Conservation (phyloP, 805 yeast genomes). For the Blastobotrys chiropterorum region DNA sequence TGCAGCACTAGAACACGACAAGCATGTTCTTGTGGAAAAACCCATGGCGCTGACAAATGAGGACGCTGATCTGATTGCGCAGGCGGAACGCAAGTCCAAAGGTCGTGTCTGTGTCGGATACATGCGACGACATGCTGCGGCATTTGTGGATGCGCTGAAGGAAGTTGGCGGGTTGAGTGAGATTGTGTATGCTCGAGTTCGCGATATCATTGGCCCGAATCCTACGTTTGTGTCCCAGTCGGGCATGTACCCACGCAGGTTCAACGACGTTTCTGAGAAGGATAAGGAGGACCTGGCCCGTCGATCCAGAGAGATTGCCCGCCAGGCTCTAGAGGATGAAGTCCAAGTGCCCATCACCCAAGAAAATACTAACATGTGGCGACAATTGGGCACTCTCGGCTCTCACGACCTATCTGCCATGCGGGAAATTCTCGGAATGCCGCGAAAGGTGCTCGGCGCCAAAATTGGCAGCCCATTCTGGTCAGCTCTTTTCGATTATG, state of each 20-base stretch:
- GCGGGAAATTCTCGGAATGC: no score
- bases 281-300: not conserved
- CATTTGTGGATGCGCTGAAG: slow-evolving; percentile 7
- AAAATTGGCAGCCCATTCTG: no score
- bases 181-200: slow-evolving; percentile 5
- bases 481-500: slow-evolving; percentile 8
- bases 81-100: not conserved
- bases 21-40: no score
- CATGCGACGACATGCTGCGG: slow-evolving; percentile 7
- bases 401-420: no score
- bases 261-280: not conserved
- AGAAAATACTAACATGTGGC: no score
- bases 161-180: slow-evolving; percentile 4
- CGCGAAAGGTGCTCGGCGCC: no score
- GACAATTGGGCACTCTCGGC: no score
- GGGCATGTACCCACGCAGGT: slow-evolving; percentile 3
- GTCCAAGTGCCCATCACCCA: not conserved
- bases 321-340: no score
- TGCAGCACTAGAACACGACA: no score
- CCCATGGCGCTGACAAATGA: no score
- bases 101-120: slow-evolving; percentile 5
- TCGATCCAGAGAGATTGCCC: no score
- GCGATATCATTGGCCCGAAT: slow-evolving; percentile 9
- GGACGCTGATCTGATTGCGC: no score
- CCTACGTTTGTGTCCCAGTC: slow-evolving; percentile 7